Evolutionary conservation across 1,139 yeast genomes (phyloP), one percentile per base, ranked within the genome.

Genomic region (Blastobotrys petasosporus): DNA sequence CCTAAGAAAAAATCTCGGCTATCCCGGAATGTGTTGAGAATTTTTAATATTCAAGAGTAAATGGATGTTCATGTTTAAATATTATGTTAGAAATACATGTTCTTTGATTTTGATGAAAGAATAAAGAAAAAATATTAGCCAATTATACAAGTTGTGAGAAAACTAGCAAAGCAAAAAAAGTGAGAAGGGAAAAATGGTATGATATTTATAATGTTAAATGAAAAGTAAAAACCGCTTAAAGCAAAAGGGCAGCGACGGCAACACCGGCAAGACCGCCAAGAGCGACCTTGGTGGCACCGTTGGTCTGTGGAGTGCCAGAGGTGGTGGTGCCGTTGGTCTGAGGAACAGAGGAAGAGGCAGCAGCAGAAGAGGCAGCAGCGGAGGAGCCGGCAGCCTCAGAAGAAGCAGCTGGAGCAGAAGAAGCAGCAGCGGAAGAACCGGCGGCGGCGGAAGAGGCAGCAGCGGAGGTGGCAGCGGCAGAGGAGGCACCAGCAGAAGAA

Each of bases 261-360:
- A 32, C 43, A 35, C 46, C 46, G 32, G 34, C 36, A 29, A 39
- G 28, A 39, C 42, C 42, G 16, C 46, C 46, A 10, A 39, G 10
- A 13, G 43, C 46, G 34, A 44, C 28, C 40, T 34, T 39, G 13
- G 32, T 9, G 33, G 46, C 46, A 20, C 16, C 40, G 32, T 41
- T 41, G 30, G 12, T 15, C 28, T 41, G 44, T n/a, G 25, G 28
- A 3, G 17, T 4, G 11, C 34, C 37, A 12, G 42, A 23, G 11
- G 34, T 8, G 9, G 34, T 20, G 12, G 38, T 20, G 5, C 15
- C 39, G 25, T 20, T 20, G 25, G 25, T 20, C 25, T 34, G 28
- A 8, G 17, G 6, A 17, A 28, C 37, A 12, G 42, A 23, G 11
- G 43, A 33, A 6, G 43, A 8, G 7, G 41, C 31, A 6, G 29